Evolutionary conservation across 805 yeast species (phyloP).

Genomic region (Lipomyces sp.): DNA sequence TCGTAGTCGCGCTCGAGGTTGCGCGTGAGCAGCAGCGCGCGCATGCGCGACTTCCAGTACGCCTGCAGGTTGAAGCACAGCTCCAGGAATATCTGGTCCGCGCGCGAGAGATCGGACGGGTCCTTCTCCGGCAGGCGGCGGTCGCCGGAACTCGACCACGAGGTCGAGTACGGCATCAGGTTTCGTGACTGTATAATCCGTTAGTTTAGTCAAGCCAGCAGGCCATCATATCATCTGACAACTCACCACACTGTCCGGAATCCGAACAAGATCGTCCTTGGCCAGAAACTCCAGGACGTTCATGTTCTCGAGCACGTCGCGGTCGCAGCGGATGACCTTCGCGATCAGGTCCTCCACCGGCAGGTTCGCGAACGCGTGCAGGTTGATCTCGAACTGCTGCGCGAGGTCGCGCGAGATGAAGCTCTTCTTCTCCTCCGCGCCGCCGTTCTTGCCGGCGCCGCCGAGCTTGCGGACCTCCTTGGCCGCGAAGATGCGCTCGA

Average conservation of each 20-base stretch:
- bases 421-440: conserved; percentile 55
- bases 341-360: conserved; percentile 63
- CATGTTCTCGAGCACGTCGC: conserved; percentile 61
- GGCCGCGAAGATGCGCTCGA: conserved; percentile 85
- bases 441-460: conserved; percentile 43
- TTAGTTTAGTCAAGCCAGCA: background rate
- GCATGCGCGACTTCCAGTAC: conserved; percentile 89
- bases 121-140: conserved; percentile 57
- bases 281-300: conserved; percentile 83
- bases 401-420: conserved; percentile 80
- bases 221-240: background rate
- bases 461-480: conserved; percentile 56
- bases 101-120: conserved; percentile 73
- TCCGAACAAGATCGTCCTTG: conserved; percentile 69
- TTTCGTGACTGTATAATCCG: conserved; percentile 50
- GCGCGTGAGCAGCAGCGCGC: conserved; percentile 70
- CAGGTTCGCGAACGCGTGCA: conserved; percentile 67
- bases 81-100: conserved; percentile 81
- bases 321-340: conserved; percentile 74
- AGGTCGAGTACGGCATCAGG: conserved; percentile 75
- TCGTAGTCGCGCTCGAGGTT: conserved; percentile 74
- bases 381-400: conserved; percentile 91
- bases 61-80: conserved; percentile 76
- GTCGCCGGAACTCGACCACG: conserved; percentile 52
- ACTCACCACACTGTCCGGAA: conserved; percentile 55